Conservation (phyloP, 2,329 filamentous ascomycete species). For the Aspergillus thermomutatus region DNA sequence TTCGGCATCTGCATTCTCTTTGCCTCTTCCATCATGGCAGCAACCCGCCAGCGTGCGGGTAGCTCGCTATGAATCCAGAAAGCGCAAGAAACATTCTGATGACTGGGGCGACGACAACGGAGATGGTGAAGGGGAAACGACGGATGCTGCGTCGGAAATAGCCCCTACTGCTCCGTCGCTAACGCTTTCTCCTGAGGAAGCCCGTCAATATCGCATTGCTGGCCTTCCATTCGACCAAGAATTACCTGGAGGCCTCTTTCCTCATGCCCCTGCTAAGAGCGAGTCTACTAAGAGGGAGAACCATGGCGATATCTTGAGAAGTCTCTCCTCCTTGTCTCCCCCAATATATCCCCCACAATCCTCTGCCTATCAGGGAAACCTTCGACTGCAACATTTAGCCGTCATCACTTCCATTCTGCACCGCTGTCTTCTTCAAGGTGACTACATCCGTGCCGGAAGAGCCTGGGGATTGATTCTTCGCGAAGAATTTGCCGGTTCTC, state of each 20-base stretch:
- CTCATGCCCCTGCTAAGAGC: slow-evolving; percentile 31
- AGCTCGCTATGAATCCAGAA: slow-evolving; percentile 33
- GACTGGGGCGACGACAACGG: slow-evolving; percentile 25
- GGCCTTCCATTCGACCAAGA: slow-evolving; percentile 37
- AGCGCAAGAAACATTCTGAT: slow-evolving; percentile 29
- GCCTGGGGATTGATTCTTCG: slow-evolving; percentile 73
- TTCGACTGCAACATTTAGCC: slow-evolving; percentile 56
- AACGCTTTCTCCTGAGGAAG: slow-evolving; percentile 39
- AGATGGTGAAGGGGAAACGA: slow-evolving; percentile 24
- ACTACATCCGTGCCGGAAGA: slow-evolving; percentile 68
- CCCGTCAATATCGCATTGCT: slow-evolving; percentile 42
- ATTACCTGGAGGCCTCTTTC: slow-evolving; percentile 40
- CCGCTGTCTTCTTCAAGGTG: slow-evolving; percentile 65
- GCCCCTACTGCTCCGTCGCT: slow-evolving; percentile 21
- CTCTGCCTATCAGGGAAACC: slow-evolving; percentile 29
- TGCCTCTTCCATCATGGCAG: slow-evolving; percentile 37
- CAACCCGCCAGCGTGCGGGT: slow-evolving; percentile 34
- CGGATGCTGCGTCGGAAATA: slow-evolving; percentile 27
- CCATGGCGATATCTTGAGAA: slow-evolving; percentile 18
- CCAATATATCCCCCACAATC: slow-evolving; percentile 34
- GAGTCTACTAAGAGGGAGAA: slow-evolving; percentile 10
- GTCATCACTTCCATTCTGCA: slow-evolving; percentile 69
- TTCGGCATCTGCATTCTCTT: slow-evolving; percentile 34
- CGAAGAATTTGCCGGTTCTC: slow-evolving; percentile 53
- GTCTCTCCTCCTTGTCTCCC: slow-evolving; percentile 29